Base-by-base conservation (phyloP, 805 yeast species). In the Candida awuae region DNA sequence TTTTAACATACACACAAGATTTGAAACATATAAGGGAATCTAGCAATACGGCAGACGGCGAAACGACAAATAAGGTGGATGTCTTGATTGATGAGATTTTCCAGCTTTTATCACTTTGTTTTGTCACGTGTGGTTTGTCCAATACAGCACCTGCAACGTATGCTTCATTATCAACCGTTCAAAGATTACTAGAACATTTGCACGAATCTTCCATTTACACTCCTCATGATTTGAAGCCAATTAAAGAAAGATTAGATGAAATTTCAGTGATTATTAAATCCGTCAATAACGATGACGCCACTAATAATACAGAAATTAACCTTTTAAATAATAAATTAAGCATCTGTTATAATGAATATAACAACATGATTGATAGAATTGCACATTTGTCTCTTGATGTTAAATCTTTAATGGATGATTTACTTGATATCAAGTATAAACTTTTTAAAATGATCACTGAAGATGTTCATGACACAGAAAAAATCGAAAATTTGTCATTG, bases 91-190 rank as follows among this genome's bases (percentile, higher is more conserved):
- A 88, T 58, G 97, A 88, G 52, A 84, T 84, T 17, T 86, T 90
- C 69, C 96, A 90, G 59, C 63, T 92, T 34, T 63, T 90, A 32
- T 82, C 95, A 12, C 68, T 92, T 37, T 82, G 92, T 48, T 85
- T 88, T 59, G 75, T 90, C 53, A 85, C 97, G 2, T 92, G 94
- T 43, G 99, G 99, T 3, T 67, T 86, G 50, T 82, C 83, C 34
- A 80, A 86, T 50, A 73, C 86, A 26, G 95, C 96, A 1, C 95
- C 97, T 1, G 95, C 97, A 4, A 84, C 95, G 1, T 92, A 84
- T 61, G 90, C 95, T 6, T 84, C 94, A 3, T 64, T 90, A 30
- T 71, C 87, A 30, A 86, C 97, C 0, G 94, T 92, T 16, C 81
- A 80, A 61, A 77, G 92, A 49, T 65, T 92, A 42, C 67, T 92